A percentile compares a stretch with the other conserved stretches of the same genome.
Conservation (phyloP, 164 flowering plant species). For the Vitis amurensis region DNA sequence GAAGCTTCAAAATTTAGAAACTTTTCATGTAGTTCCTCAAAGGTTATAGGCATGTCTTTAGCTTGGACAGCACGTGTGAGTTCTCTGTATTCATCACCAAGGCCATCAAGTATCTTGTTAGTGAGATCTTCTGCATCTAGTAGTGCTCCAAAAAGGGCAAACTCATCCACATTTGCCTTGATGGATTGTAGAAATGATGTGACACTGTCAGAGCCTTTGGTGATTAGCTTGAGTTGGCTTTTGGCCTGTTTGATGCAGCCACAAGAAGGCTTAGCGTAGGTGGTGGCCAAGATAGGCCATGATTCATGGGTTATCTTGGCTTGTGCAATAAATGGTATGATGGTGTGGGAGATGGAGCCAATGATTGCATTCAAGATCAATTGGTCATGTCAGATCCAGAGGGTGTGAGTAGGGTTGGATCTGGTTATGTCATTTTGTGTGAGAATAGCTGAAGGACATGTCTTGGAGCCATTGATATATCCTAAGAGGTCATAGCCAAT, state of each 20-base stretch:
- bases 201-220: background rate
- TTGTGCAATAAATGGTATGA: background rate
- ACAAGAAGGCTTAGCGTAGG: background rate
- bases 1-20: background rate
- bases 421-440: background rate
- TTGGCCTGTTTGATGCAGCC: background rate
- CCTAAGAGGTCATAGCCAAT: too few species aligned
- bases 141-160: background rate
- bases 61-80: background rate
- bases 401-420: background rate
- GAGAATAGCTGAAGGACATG: background rate
- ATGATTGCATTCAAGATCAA: too few species aligned
- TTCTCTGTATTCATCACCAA: conserved; percentile 1
- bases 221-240: background rate
- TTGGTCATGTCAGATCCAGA: too few species aligned
- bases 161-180: background rate
- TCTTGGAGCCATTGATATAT: background rate
- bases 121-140: background rate
- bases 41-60: background rate
- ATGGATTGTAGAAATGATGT: background rate
- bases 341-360: too few species aligned
- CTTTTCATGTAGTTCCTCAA: conserved; percentile 4
- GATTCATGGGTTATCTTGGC: background rate
- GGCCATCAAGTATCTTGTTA: background rate
- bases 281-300: background rate